Conservation (phyloP, 208 protist species). For the Tetramitus jugosus region DNA sequence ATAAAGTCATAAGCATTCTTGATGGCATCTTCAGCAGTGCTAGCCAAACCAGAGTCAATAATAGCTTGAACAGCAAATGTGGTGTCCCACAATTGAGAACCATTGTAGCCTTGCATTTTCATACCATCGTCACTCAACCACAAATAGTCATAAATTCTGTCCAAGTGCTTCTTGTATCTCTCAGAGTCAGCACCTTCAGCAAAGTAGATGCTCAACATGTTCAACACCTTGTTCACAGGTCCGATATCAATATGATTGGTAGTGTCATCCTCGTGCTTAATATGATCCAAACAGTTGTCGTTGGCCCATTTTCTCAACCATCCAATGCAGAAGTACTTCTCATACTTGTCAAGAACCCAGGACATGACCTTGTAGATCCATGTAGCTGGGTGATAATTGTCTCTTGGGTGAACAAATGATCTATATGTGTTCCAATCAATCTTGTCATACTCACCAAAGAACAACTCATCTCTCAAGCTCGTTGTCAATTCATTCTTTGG, state of each 20-base stretch:
- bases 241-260: constrained; percentile 92
- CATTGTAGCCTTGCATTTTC: constrained; percentile 96
- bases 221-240: constrained; percentile 87
- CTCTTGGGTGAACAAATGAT: constrained; percentile 52
- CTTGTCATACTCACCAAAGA: constrained; percentile 55
- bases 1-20: constrained; percentile 77
- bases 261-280: constrained; percentile 84
- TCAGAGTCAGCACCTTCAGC: constrained; percentile 66
- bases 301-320: constrained; percentile 68
- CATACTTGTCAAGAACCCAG: constrained; percentile 63
- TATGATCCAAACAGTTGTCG: constrained; percentile 67
- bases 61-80: constrained; percentile 88
- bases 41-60: constrained; percentile 47
- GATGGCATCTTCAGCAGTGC: constrained; percentile 40
- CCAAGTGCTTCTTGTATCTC: constrained; percentile 64
- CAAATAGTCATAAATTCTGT: constrained; percentile 87
- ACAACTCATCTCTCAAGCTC: constrained; percentile 72
- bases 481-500: constrained; percentile 51
- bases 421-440: constrained; percentile 72
- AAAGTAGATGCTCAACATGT: constrained; percentile 88
- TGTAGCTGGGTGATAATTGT: constrained; percentile 81
- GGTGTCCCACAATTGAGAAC: constrained; percentile 95
- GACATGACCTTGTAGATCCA: constrained; percentile 51
- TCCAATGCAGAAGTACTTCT: constrained; percentile 38
- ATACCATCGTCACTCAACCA: constrained; percentile 84